These are phyloP conservation scores for Danielozyma ontarioensis DNA, from an alignment of 805 yeast genomes.

Conservation along the genomic window DNA sequence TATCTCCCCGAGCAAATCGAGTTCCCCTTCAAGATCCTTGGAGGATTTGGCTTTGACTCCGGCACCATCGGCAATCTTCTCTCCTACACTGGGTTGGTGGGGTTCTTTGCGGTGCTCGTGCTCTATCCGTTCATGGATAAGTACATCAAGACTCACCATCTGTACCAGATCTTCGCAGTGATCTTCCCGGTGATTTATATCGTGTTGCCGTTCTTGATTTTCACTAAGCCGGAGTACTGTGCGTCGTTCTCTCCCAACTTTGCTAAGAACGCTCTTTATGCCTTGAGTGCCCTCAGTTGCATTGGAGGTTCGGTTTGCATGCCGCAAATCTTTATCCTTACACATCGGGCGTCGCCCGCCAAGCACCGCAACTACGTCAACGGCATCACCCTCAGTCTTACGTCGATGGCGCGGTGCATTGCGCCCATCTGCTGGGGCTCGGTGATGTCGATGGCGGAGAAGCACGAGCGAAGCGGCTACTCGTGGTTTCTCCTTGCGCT, in stretches of 20 bases:
- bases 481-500: conserved; percentile 28
- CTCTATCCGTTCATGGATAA: conserved; percentile 50
- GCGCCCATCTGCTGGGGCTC: conserved; percentile 58
- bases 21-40: conserved; percentile 46
- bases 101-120: conserved; percentile 44
- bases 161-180: conserved; percentile 36
- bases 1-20: conserved; percentile 19
- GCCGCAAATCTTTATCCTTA: conserved; percentile 50
- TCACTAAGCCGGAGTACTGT: conserved; percentile 33
- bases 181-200: conserved; percentile 43
- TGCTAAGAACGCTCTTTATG: conserved; percentile 20
- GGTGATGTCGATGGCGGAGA: conserved; percentile 26
- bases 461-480: conserved; percentile 17
- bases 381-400: conserved; percentile 50
- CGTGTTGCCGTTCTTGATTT: conserved; percentile 43
- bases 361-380: conserved; percentile 55
- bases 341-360: conserved; percentile 51
- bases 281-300: conserved; percentile 17
- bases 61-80: conserved; percentile 46
- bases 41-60: conserved; percentile 49
- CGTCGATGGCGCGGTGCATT: conserved; percentile 50
- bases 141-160: conserved; percentile 38
- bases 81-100: conserved; percentile 50
- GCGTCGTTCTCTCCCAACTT: conserved; percentile 18
- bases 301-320: conserved; percentile 41